These are phyloP conservation scores for Paracamarosporium sp. DNA, from an alignment of 2,329 filamentous ascomycete genomes.

Conservation along the genomic window DNA sequence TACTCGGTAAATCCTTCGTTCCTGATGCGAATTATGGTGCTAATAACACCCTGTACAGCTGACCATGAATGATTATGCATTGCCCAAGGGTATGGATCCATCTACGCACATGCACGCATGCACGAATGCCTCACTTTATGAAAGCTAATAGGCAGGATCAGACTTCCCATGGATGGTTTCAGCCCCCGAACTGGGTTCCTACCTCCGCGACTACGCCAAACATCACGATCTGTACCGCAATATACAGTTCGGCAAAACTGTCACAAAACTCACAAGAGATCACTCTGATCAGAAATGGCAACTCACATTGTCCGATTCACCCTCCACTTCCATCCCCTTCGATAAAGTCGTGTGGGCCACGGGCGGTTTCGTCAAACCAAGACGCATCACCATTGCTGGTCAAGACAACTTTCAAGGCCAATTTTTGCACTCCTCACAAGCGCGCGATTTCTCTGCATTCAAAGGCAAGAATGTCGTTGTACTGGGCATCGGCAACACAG, in stretches of 20 bases:
- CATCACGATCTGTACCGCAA: background rate
- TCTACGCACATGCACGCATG: no score
- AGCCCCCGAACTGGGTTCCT: background rate
- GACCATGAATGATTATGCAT: background rate
- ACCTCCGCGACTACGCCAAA: background rate
- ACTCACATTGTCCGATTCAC: background rate
- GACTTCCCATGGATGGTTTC: background rate
- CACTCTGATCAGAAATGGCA: background rate
- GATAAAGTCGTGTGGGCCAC: background rate
- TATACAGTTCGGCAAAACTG: background rate
- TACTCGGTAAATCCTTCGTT: background rate
- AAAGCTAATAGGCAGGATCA: background rate
- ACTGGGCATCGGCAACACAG: conserved; percentile 33
- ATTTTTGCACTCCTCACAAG: background rate
- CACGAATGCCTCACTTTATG: no score
- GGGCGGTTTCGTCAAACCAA: background rate
- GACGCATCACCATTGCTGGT: background rate
- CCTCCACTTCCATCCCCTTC: background rate
- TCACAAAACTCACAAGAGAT: background rate
- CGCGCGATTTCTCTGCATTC: background rate
- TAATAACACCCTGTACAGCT: background rate
- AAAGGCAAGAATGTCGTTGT: conserved; percentile 23
- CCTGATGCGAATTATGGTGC: background rate
- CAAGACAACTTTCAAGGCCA: background rate
- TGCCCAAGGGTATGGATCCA: conserved; percentile 3